Base-by-base conservation (phyloP, 257 asterid genomes). In the Craterostigma plantagineum region DNA sequence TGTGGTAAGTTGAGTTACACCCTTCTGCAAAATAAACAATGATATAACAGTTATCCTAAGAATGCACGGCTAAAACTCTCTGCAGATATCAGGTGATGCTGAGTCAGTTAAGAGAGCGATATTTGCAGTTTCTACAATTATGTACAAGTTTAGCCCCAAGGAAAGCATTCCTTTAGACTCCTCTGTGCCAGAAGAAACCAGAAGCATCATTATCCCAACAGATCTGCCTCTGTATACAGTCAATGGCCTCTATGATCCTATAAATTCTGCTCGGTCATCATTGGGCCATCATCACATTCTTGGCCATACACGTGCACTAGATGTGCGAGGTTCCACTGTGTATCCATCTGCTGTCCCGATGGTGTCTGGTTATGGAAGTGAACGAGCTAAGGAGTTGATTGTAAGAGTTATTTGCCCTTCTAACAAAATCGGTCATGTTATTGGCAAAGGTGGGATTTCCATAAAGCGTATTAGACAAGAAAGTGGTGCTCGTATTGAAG, bases 401-500 rank as follows among this genome's bases (percentile, higher is more conserved):
- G 55, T 81, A 44, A 86, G 72, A 63, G 73, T 86, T 51, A 8
- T 86, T 49, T 86, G 97, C 58, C 94, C 91, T 18, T 53, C 82
- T 47, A 66, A 60, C 50, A 76, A 67, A 66, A 71, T 86, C 55
- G 95, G 97, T 13, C 95, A 87, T 46, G 84, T 86, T 49, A 86
- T 86, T 64, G 97, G 97, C 36, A 86, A 76, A 63, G 92, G 90
- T 34, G 97, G 97, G 49, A 63, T 62, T 54, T 70, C 82, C 30
- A 86, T 86, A 53, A 78, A 65, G 65, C 58, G 68, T 54, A 65
- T 86, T 51, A 55, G 97, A 57, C 97, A 76, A 61, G 91, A 74
- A 46, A 81, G 76, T 53, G 94, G 97, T 62, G 94, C 95, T 53
- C 81, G 73, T 58, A 61, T 86, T 60, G 97, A 86, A 57, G 87